A percentile compares a stretch with the other conserved stretches of the same genome.
These are phyloP conservation scores for Aureobasidium zeae DNA, from an alignment of 2,329 filamentous ascomycete species.

Conservation along the genomic window DNA sequence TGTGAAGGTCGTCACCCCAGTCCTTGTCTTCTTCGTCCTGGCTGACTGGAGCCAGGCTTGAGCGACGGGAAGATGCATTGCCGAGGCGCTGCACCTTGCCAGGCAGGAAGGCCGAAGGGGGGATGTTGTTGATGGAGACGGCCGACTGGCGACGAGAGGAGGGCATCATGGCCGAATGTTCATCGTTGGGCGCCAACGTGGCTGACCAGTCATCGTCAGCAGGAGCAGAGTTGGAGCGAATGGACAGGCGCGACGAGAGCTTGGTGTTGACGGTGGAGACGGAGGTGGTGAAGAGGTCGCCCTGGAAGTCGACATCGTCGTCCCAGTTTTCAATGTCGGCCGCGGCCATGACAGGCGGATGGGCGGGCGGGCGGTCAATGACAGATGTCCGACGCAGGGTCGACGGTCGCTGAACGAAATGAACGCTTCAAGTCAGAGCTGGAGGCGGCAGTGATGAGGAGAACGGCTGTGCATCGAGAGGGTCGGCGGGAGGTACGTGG, in stretches of 20 bases:
- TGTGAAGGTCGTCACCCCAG: constrained; percentile 43
- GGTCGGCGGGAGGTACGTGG: constrained; percentile 2
- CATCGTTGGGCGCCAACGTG: constrained; percentile 73
- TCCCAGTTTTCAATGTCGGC: constrained; percentile 61
- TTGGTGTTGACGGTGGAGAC: constrained; percentile 60
- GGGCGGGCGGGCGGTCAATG: neutral
- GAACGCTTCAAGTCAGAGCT: neutral
- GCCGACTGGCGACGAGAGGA: constrained; percentile 72
- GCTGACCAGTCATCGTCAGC: constrained; percentile 86
- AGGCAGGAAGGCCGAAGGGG: constrained; percentile 78
- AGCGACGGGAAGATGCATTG: constrained; percentile 36
- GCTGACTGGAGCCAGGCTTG: constrained; percentile 30
- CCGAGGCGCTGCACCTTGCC: constrained; percentile 89
- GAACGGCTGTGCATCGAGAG: constrained; percentile 11
- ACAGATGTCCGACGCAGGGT: neutral
- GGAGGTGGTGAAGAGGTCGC: constrained; percentile 66
- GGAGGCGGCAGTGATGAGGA: constrained; percentile 11
- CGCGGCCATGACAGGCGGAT: constrained; percentile 44
- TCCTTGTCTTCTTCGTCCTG: constrained; percentile 41
- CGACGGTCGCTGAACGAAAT: neutral
- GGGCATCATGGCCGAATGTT: constrained; percentile 76
- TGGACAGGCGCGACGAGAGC: constrained; percentile 70
- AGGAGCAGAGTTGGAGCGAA: constrained; percentile 66
- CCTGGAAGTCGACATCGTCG: constrained; percentile 42
- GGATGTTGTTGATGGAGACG: constrained; percentile 79